These are phyloP conservation scores for Thermothelomyces thermophilus DNA, from an alignment of 2,329 filamentous ascomycete genomes.

Conservation along the genomic window DNA sequence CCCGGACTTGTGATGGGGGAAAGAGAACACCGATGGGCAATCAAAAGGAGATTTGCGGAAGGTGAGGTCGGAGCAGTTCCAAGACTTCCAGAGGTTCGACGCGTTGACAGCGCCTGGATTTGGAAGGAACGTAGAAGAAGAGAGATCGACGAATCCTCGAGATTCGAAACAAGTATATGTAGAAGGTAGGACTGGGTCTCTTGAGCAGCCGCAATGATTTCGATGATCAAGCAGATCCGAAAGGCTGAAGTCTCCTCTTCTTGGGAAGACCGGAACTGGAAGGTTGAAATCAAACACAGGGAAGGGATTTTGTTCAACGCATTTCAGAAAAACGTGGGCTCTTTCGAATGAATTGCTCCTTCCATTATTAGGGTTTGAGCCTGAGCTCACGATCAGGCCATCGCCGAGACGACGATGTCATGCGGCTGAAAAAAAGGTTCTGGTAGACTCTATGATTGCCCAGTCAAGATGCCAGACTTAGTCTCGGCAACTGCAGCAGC, in stretches of 20 bases:
- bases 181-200: neutral
- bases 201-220: neutral
- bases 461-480: neutral
- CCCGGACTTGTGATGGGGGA: neutral
- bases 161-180: neutral
- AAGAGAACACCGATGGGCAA: conserved; percentile 1
- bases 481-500: too few species aligned
- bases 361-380: neutral
- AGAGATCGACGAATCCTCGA: neutral
- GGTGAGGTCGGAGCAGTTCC: neutral
- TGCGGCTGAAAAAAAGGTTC: neutral
- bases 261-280: neutral
- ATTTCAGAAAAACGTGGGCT: too few species aligned
- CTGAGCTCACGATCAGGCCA: neutral
- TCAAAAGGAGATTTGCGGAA: conserved; percentile 11
- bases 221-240: neutral
- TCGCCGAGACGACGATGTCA: neutral
- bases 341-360: too few species aligned
- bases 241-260: neutral
- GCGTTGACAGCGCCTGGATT: neutral
- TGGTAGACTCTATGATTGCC: neutral
- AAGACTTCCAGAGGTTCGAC: conserved; percentile 9
- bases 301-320: too few species aligned
- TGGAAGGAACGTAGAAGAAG: conserved; percentile 4
- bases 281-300: too few species aligned